These are phyloP conservation scores for Raffaelea deltoideospora DNA, from an alignment of 2,329 filamentous ascomycete genomes.

Conservation along the genomic window DNA sequence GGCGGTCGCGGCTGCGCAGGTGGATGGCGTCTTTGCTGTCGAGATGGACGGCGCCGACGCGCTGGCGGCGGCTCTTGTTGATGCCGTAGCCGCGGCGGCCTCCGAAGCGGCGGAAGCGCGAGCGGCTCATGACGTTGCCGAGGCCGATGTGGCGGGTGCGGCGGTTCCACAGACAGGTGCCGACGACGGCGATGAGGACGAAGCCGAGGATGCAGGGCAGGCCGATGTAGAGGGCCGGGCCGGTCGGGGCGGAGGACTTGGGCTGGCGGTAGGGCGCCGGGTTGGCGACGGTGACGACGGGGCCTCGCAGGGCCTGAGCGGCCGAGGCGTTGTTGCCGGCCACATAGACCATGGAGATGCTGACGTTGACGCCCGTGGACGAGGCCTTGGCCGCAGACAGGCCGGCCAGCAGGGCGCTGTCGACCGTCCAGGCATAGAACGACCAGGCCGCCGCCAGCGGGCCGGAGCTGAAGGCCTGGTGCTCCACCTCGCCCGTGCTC, in stretches of 20 bases:
- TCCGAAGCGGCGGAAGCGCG: slow-evolving; percentile 9
- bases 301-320: slow-evolving; percentile 18
- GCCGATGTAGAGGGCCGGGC: slow-evolving; percentile 33
- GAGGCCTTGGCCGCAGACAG: too few species aligned
- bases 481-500: slow-evolving; percentile 12
- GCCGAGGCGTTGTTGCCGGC: slow-evolving; percentile 13
- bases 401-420: slow-evolving; percentile 20
- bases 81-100: slow-evolving; percentile 26
- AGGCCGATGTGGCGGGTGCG: slow-evolving; percentile 33
- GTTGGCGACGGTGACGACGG: slow-evolving; percentile 25
- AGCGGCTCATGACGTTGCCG: slow-evolving; percentile 35
- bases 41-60: slow-evolving; percentile 15
- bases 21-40: slow-evolving; percentile 26
- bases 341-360: slow-evolving; percentile 27
- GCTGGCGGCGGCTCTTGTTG: slow-evolving; percentile 17
- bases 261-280: slow-evolving; percentile 17
- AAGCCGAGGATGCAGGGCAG: slow-evolving; percentile 34
- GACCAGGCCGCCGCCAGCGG: slow-evolving; percentile 26
- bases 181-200: slow-evolving; percentile 31
- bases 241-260: slow-evolving; percentile 17
- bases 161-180: slow-evolving; percentile 42
- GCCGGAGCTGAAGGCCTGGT: slow-evolving; percentile 18
- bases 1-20: slow-evolving; percentile 15
- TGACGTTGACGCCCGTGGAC: slow-evolving; percentile 27
- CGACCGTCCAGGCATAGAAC: slow-evolving; percentile 31